Base-by-base conservation (phyloP, 2,329 filamentous ascomycete species). In the Venturia nashicola region DNA sequence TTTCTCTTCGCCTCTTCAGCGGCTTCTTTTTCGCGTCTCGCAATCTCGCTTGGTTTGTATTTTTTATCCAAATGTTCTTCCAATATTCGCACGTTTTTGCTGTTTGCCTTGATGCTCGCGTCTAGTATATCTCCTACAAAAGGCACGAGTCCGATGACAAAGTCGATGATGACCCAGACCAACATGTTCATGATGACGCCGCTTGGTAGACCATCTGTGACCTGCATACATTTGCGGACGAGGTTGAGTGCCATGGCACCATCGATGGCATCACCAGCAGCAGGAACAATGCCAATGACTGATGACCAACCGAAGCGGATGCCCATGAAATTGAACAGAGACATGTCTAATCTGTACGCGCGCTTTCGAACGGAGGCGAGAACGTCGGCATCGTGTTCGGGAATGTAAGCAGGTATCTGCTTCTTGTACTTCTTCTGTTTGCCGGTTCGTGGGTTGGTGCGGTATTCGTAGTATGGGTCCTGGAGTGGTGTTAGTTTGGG, bases 401-500 rank as follows among this genome's bases (percentile, higher is more conserved):
- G 93, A 62, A 97, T 84, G 63, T 93, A 93, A 34, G 85, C 83
- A 0, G 92, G 92, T 43, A 92, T 79, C 27, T 90, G 89, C 77
- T 95, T 96, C 78, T 89, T 90, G 72, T 87, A 84, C 75, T 89
- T 96, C 79, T 91, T 93, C 65, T 82, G 80, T 73, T 91, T 95
- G 70, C 84, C 86, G 34, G 86, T 85, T 63, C 80, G 83, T 9
- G 88, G 89, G 51, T 92, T 87, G 27, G 87, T 86, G 43, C 96
- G 86, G 68, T 86, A 81, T 74, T 96, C 90, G 70, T 92, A 96
- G 77, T 91, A 96, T 6, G 92, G 91, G 72, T 97, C 92, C 90
- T 97, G 70, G 9, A 67, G 43, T 66, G 59, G 63, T 61, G 66
- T 67, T 59, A 65, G 61, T 20, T 16, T 59, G 59, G 2, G 43